Base-by-base conservation (phyloP, 208 protist species). In the Trypanosoma avium region DNA sequence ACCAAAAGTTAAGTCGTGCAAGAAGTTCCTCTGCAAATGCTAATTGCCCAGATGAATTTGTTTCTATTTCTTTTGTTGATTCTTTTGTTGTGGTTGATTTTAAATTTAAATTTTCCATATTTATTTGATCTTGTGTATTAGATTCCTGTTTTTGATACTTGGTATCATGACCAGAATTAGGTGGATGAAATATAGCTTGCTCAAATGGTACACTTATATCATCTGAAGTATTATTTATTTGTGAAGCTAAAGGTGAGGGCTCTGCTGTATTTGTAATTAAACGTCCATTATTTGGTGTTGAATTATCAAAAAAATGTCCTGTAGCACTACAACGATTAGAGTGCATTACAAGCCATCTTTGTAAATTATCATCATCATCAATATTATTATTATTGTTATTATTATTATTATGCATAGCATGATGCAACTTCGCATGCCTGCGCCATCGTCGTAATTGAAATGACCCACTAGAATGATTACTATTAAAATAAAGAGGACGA, bases 1-100 rank as follows among this genome's bases (percentile, higher is more conserved):
- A 79, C 88, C 88, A 94, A 52, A 90, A 92, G 38, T 80, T 70
- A 19, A 94, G 27, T 0, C 83, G 82, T 4, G 72, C 68, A 60
- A 76, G 75, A 1, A 94, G 61, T 63, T 94, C 84, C 27, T 80
- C 57, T 7, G 77, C 71, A 55, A 88, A 92, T 33, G 75, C 72
- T 26, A 86, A 40, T 49, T 94, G 84, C 0, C 84, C 88, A 4
- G 73, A 67, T 13, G 52, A 67, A 15, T 26, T 0, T 19, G 40
- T 7, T 38, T 26, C 43, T 32, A 48, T 40, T 26, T 8, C 40
- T 17, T 22, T 36, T 55, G 35, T 49, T 9, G 21, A 26, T 40
- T 21, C 40, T 58, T 46, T 45, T 7, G 45, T 29, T 55, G 17
- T 30, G 10, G 35, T 15, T n/a, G 57, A 6, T 60, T 9, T n/a